Percentiles rank a stretch among this genome's conserved stretches.
These are phyloP conservation scores for Diaporthe humulicola DNA, from an alignment of 2,329 filamentous ascomycete species.

Conservation along the genomic window DNA sequence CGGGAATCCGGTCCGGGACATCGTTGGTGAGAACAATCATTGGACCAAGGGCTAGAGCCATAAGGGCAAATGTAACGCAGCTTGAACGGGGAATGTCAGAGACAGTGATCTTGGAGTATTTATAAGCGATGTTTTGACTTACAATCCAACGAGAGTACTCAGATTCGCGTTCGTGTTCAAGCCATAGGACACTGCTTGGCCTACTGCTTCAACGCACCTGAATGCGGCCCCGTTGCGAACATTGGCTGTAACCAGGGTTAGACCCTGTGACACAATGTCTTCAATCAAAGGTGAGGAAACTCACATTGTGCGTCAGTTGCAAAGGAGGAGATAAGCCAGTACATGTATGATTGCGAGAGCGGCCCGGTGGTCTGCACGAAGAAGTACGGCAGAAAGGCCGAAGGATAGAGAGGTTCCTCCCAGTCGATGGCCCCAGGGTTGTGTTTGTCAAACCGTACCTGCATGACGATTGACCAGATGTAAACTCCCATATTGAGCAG, in stretches of 20 bases:
- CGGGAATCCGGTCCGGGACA: constrained; percentile 55
- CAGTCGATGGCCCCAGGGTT: constrained; percentile 60
- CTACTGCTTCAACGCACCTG: constrained; percentile 55
- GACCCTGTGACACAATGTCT: constrained; percentile 39
- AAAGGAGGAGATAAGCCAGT: constrained; percentile 58
- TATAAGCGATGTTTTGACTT: constrained; percentile 38
- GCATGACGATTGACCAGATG: constrained; percentile 64
- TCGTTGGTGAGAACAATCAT: constrained; percentile 56
- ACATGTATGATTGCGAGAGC: constrained; percentile 59
- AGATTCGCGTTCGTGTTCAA: constrained; percentile 56
- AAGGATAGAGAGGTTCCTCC: constrained; percentile 57
- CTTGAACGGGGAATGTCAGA: constrained; percentile 41
- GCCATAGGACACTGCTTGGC: constrained; percentile 56
- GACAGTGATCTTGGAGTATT: background rate
- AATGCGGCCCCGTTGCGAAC: constrained; percentile 58
- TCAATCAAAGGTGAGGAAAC: background rate
- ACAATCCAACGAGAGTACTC: constrained; percentile 55
- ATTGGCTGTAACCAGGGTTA: constrained; percentile 47
- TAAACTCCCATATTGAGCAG: constrained; percentile 62
- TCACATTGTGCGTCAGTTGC: constrained; percentile 55
- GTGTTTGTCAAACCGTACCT: constrained; percentile 53
- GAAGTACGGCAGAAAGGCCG: constrained; percentile 61
- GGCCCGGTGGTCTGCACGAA: constrained; percentile 58
- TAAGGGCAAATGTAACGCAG: constrained; percentile 54
- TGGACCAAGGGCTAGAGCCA: constrained; percentile 50